Evolutionary conservation across 108 stramenopile species (phyloP).

Genomic region (Fistulifera pelliculosa): DNA sequence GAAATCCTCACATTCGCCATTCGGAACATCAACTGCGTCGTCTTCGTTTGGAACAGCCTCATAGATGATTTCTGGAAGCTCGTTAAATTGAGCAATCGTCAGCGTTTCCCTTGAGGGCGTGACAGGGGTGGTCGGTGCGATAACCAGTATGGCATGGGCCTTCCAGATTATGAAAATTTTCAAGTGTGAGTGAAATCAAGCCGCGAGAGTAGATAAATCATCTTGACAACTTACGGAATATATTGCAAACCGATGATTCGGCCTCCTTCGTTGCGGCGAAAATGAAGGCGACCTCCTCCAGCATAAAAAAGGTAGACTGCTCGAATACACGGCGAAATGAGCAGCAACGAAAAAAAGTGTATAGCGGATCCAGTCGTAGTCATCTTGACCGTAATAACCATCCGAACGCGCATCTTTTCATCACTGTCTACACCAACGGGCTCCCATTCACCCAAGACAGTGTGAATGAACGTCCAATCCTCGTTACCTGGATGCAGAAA

Average conservation of each 20-base stretch:
- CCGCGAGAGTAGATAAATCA: background rate
- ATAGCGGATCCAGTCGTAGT: conserved; percentile 28
- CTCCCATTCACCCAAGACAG: background rate
- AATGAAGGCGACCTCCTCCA: conserved; percentile 35
- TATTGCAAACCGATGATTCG: conserved; percentile 36
- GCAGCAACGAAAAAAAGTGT: conserved; percentile 32
- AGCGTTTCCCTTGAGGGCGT: conserved; percentile 1
- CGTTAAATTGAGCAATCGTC: conserved; percentile 29
- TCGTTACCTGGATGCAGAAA: background rate
- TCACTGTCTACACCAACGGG: background rate
- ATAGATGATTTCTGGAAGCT: conserved; percentile 33
- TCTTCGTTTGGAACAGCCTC: conserved; percentile 1
- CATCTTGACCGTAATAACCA: background rate
- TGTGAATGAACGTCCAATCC: background rate
- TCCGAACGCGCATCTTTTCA: background rate
- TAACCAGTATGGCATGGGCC: conserved; percentile 9
- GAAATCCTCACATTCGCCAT: conserved; percentile 1
- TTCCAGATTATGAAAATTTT: conserved; percentile 1
- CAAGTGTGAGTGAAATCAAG: background rate
- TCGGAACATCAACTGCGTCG: background rate
- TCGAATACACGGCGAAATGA: conserved; percentile 37
- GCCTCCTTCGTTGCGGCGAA: conserved; percentile 35
- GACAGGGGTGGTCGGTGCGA: conserved; percentile 1
- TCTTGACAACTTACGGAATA: conserved; percentile 23
- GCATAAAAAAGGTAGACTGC: conserved; percentile 32